phyloP scores from a whole-genome alignment of 2,329 filamentous ascomycete genomes.

The Sporothrix variecibatus region DNA sequence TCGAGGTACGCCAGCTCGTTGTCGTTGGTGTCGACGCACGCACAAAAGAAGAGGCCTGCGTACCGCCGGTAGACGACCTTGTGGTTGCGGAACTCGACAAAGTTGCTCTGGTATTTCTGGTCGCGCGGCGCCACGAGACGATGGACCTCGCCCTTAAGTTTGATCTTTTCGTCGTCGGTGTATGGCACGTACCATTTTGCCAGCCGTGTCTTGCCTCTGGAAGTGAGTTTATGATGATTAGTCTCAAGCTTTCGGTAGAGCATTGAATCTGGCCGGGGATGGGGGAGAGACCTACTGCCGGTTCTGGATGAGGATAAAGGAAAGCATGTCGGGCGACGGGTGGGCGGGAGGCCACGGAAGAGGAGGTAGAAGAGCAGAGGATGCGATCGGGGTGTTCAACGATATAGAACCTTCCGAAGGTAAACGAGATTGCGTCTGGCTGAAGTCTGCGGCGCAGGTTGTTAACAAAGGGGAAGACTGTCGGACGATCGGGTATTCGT shows the following conservation, averaged over 20 bases:
- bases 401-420: not conserved
- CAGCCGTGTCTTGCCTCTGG: slow-evolving; percentile 93
- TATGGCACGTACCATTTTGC: slow-evolving; percentile 99
- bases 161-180: slow-evolving; percentile 98
- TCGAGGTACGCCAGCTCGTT: slow-evolving; percentile 97
- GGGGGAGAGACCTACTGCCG: slow-evolving; percentile 63
- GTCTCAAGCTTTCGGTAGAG: not conserved
- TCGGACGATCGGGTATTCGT: not conserved
- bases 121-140: slow-evolving; percentile 95
- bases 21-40: slow-evolving; percentile 97
- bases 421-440: not conserved
- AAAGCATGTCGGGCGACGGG: slow-evolving; percentile 57
- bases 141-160: slow-evolving; percentile 98
- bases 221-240: not conserved
- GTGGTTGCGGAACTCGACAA: slow-evolving; percentile 92
- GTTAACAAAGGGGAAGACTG: not conserved
- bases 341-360: not conserved
- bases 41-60: slow-evolving; percentile 98
- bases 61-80: slow-evolving; percentile 98
- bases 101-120: slow-evolving; percentile 99
- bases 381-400: not conserved
- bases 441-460: not conserved
- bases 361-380: not conserved
- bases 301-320: slow-evolving; percentile 88
- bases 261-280: not conserved